Evolutionary conservation across 768 basidiomycete genomes (phyloP).

Genomic region (Cyclocybe aegerita): DNA sequence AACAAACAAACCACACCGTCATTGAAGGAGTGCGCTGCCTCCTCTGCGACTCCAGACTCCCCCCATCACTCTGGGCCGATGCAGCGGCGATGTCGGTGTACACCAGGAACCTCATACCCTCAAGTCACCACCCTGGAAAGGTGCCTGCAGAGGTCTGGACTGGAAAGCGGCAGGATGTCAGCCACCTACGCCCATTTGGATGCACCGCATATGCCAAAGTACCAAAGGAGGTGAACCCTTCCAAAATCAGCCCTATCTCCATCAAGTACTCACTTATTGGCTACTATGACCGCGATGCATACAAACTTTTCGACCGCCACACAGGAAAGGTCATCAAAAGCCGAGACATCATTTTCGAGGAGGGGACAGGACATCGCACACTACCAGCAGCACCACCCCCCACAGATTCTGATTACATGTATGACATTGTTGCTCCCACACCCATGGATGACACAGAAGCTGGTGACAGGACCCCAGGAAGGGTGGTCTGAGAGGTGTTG

Average conservation of each 20-base stretch:
- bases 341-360: slow-evolving; percentile 23
- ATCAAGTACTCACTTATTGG: slow-evolving; percentile 17
- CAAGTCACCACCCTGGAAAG: slow-evolving; percentile 11
- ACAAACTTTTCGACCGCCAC: slow-evolving; percentile 10
- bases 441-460: too few relatives aligned
- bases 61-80: slow-evolving; percentile 16
- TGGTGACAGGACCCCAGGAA: background rate
- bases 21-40: background rate
- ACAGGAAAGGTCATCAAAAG: slow-evolving; percentile 7
- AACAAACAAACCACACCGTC: slow-evolving; percentile 3
- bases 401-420: slow-evolving; percentile 2
- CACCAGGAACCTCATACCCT: slow-evolving; percentile 23
- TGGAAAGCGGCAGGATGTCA: slow-evolving; percentile 14
- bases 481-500: background rate
- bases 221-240: slow-evolving; percentile 16
- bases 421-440: background rate
- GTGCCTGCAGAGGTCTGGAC: slow-evolving; percentile 17
- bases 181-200: slow-evolving; percentile 24
- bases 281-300: slow-evolving; percentile 12
- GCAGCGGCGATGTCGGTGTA: slow-evolving; percentile 19
- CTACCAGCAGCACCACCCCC: slow-evolving; percentile 16
- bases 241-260: slow-evolving; percentile 16
- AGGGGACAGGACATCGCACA: slow-evolving; percentile 19
- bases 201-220: slow-evolving; percentile 22
- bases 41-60: slow-evolving; percentile 16